Conservation (phyloP, 257 asterid genomes). For the Solanum peruvianum region DNA sequence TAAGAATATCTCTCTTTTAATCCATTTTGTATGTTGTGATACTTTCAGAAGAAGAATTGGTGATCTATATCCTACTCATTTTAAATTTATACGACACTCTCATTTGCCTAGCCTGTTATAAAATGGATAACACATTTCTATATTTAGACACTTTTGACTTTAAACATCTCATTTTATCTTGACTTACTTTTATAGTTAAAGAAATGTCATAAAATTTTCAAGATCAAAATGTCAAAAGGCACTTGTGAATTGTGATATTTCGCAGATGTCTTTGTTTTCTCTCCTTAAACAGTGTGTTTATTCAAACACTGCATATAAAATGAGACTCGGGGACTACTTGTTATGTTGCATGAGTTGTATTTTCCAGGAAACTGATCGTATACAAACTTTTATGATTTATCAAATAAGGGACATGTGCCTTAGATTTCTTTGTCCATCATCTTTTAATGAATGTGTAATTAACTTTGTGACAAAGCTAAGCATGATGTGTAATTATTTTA, state of each 20-base stretch:
- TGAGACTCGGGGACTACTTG: not conserved
- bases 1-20: slow-evolving; percentile 17
- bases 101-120: not conserved
- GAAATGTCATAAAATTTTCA: not conserved
- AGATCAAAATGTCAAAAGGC: not conserved
- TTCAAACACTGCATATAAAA: not conserved
- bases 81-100: not conserved
- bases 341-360: not conserved
- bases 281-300: not conserved
- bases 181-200: not conserved
- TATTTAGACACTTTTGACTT: not conserved
- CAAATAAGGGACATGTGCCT: not conserved
- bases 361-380: too few relatives aligned
- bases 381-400: not conserved
- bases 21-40: not conserved
- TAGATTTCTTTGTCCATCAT: not conserved
- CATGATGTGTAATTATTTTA: not conserved
- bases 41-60: not conserved
- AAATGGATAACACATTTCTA: not conserved
- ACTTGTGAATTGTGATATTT: not conserved
- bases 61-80: not conserved
- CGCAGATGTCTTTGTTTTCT: not conserved
- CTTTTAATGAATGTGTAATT: not conserved
- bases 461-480: not conserved
- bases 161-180: not conserved